Conservation (phyloP, 1,284 basidiomycete species). For the Naganishia cerealis region DNA sequence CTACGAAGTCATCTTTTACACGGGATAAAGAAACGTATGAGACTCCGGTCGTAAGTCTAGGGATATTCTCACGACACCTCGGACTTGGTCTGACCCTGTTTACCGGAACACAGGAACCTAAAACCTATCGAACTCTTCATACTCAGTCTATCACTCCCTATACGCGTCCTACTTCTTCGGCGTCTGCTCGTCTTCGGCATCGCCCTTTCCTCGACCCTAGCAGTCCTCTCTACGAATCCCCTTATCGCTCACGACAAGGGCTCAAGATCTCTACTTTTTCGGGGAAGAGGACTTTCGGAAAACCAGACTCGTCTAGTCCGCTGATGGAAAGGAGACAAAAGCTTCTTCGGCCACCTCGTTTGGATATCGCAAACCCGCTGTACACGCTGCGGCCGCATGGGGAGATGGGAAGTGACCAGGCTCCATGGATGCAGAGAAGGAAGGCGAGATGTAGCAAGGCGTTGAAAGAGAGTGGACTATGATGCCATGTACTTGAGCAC, state of each 20-base stretch:
- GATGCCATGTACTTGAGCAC: not conserved
- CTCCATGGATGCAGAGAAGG: constrained; percentile 14
- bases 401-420: not conserved
- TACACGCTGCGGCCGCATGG: constrained; percentile 22
- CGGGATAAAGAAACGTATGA: constrained; percentile 14
- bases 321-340: constrained; percentile 6
- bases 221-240: constrained; percentile 27
- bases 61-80: too few relatives aligned
- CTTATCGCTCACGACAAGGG: constrained; percentile 13
- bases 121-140: constrained; percentile 4
- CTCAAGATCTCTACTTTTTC: not conserved
- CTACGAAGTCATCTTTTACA: not conserved
- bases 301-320: constrained; percentile 20
- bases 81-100: not conserved
- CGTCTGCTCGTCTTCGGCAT: not conserved
- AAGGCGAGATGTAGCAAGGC: constrained; percentile 1
- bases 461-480: constrained; percentile 21
- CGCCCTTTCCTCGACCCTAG: constrained; percentile 14
- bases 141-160: constrained; percentile 9
- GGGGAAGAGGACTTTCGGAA: not conserved
- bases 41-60: constrained; percentile 14
- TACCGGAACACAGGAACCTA: constrained; percentile 1
- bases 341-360: constrained; percentile 2
- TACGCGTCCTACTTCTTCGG: not conserved
- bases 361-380: constrained; percentile 26